Percentiles rank a stretch among this genome's conserved stretches.
Evolutionary conservation across 257 asterid genomes (phyloP).

Genomic region (Penstemon eatonii): DNA sequence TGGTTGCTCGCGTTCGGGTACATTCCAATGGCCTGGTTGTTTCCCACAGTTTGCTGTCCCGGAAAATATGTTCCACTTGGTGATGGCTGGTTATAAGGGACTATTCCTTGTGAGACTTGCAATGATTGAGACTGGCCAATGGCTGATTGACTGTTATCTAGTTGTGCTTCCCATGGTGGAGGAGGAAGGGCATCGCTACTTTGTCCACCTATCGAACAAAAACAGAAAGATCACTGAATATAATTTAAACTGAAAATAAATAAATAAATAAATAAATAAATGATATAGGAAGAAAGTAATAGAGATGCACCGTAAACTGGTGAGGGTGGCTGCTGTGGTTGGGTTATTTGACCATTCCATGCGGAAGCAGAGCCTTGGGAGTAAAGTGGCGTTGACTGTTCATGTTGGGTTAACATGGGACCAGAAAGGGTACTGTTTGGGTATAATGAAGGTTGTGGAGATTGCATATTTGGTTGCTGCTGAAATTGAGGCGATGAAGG

Average conservation of each 20-base stretch:
- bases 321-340: conserved; percentile 74
- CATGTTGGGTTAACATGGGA: conserved; percentile 47
- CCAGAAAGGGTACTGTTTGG: conserved; percentile 61
- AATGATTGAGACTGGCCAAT: conserved; percentile 48
- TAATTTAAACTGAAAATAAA: neutral
- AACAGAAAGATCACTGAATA: neutral
- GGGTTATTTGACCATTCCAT: conserved; percentile 65
- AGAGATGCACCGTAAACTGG: conserved; percentile 64
- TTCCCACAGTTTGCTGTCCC: conserved; percentile 37
- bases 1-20: neutral
- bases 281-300: conserved; percentile 11
- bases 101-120: conserved; percentile 44
- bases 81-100: conserved; percentile 39
- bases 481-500: conserved; percentile 64
- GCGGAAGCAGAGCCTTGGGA: conserved; percentile 55
- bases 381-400: conserved; percentile 54
- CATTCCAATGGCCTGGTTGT: conserved; percentile 20
- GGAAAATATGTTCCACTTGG: conserved; percentile 44
- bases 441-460: conserved; percentile 48
- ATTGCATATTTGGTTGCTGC: conserved; percentile 50
- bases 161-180: conserved; percentile 93
- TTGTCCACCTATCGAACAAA: conserved; percentile 48
- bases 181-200: conserved; percentile 64
- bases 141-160: conserved; percentile 43
- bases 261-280: neutral